Conservation (phyloP, 257 asterid species). For the Ballota nigra region DNA sequence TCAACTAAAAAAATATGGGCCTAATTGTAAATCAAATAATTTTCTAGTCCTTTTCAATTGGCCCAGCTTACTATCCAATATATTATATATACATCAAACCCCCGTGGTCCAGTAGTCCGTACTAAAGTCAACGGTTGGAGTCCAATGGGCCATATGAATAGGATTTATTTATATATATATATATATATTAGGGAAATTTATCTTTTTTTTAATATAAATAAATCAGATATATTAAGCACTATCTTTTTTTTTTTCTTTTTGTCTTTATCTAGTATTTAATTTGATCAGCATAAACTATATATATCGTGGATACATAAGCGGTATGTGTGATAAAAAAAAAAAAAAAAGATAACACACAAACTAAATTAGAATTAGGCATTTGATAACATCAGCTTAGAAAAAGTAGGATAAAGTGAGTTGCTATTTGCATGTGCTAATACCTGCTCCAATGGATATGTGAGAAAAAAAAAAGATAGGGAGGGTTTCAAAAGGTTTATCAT, state of each 20-base stretch:
- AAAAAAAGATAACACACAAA: neutral
- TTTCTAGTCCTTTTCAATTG: neutral
- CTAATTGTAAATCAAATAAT: neutral
- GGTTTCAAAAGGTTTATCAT: neutral
- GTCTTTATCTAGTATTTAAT: neutral
- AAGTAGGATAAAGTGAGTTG: neutral
- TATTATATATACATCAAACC: neutral
- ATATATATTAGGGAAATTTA: no score
- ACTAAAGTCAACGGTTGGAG: neutral
- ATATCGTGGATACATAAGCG: neutral
- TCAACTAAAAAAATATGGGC: neutral
- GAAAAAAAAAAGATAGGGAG: neutral
- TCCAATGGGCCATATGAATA: conserved; percentile 23
- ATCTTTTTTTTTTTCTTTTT: no score
- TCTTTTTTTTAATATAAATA: no score
- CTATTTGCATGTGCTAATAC: neutral
- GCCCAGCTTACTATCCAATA: neutral
- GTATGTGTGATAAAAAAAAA: neutral
- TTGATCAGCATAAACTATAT: neutral
- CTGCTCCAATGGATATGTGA: neutral
- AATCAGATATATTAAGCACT: neutral
- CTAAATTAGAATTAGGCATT: conserved; percentile 9
- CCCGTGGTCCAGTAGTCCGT: conserved; percentile 10
- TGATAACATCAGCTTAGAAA: neutral
- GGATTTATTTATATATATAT: no score